Evolutionary conservation across 371 early-diverging fungal genomes (phyloP), one percentile per base, ranked within the genome.

Genomic region (Mortierella sp.): DNA sequence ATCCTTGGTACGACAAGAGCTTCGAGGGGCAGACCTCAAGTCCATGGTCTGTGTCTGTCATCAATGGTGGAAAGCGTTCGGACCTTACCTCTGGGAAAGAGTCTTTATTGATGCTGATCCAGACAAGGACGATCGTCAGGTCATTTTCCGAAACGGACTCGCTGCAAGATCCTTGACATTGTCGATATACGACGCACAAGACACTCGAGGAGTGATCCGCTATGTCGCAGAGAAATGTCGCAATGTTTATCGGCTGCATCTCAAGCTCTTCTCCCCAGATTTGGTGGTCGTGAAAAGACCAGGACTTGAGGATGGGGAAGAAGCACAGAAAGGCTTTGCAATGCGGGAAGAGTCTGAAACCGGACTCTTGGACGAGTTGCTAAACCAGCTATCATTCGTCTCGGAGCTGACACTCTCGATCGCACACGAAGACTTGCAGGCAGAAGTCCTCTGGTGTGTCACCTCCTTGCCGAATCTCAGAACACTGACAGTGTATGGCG

Each of bases 21-120:
- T 71, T 8, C 48, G 43, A 1, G 70, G 70, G 5, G 0, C 12
- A 27, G 55, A 70, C 21, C 70, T 70, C 50, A 70, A 70, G 45
- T 34, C 49, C 23, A 58, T 58, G 31, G 64, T 63, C 19, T 60
- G 39, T 12, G 64, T 63, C 14, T 46, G 45, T 23, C 49, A 27
- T 16, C 53, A 46, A 5, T 71, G 70, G 70, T 69, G 70, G 70
- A 38, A 42, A 18, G 14, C 62, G 5, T 62, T 69, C 34, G 70
- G 54, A 0, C 70, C 70, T 3, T 69, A 56, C 28, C 54, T 69
- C 8, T 69, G 71, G 71, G 71, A 71, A 27, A 64, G 47, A n/a
- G 47, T 71, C 13, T 64, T 55, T 18, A 61, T 71, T 30, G 71
- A 71, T 27, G 38, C 63, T 2, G 31, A 64, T 41, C 64, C 52